Evolutionary conservation across 2,329 filamentous ascomycete genomes (phyloP).

Genomic region (Venturia effusa): DNA sequence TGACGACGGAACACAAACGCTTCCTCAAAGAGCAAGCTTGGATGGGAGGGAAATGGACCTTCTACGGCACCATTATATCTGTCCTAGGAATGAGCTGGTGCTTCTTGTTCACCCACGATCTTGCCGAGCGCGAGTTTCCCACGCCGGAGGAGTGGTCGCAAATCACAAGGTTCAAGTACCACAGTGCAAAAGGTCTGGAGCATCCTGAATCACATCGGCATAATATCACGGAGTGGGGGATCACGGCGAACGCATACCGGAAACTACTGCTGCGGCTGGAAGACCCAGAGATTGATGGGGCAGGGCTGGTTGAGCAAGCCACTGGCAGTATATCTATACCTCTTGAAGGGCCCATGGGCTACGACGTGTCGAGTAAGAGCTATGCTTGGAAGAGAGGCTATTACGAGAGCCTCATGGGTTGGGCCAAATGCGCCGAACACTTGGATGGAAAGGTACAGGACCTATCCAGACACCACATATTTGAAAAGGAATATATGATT

Average conservation of each 20-base stretch:
- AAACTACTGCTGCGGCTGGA: slow-evolving; percentile 58
- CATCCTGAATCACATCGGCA: slow-evolving; percentile 44
- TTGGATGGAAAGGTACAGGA: slow-evolving; percentile 71
- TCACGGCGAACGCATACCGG: slow-evolving; percentile 49
- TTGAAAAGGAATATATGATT: slow-evolving; percentile 61
- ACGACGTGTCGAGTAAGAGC: slow-evolving; percentile 63
- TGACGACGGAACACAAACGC: slow-evolving; percentile 66
- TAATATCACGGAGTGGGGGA: slow-evolving; percentile 56
- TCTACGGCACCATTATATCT: slow-evolving; percentile 50
- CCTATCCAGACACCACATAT: slow-evolving; percentile 52
- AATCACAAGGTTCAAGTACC: slow-evolving; percentile 55
- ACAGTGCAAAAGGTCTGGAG: slow-evolving; percentile 51
- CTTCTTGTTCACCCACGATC: slow-evolving; percentile 57
- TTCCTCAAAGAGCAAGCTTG: slow-evolving; percentile 63
- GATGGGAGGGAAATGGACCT: slow-evolving; percentile 56
- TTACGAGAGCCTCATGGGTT: slow-evolving; percentile 68
- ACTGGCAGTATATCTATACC: slow-evolving; percentile 44
- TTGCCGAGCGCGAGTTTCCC: slow-evolving; percentile 63
- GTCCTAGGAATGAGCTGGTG: slow-evolving; percentile 47
- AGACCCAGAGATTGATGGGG: slow-evolving; percentile 56
- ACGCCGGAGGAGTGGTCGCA: slow-evolving; percentile 76
- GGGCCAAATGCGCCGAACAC: slow-evolving; percentile 66
- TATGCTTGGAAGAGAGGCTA: slow-evolving; percentile 83
- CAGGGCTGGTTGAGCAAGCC: slow-evolving; percentile 47
- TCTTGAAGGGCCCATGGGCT: slow-evolving; percentile 45